phyloP scores from a whole-genome alignment of 352 stramenopile species.

The Pythium pyrilobum region DNA sequence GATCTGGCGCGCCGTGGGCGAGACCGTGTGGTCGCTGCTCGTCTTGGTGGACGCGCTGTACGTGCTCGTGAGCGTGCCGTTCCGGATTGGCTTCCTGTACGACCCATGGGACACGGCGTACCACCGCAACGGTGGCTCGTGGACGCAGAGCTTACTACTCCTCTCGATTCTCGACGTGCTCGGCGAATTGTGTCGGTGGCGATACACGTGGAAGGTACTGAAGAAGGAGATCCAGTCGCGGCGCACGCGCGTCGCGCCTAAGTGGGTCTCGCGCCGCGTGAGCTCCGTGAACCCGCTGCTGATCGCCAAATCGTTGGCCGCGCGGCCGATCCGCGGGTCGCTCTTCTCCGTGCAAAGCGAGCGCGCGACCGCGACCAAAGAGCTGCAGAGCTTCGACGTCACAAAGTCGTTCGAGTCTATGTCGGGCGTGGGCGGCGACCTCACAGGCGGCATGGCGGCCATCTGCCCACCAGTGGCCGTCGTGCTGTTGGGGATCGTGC shows the following conservation, averaged over 20 bases:
- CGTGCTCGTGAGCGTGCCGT: slow-evolving; percentile 23
- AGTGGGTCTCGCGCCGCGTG: not conserved
- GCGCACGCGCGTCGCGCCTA: not conserved
- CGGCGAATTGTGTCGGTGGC: not conserved
- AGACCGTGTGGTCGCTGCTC: not conserved
- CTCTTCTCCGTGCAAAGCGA: slow-evolving; percentile 8
- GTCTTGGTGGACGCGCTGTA: slow-evolving; percentile 24
- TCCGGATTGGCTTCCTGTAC: slow-evolving; percentile 36
- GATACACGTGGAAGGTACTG: slow-evolving; percentile 3
- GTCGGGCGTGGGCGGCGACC: not conserved
- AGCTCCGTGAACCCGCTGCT: slow-evolving; percentile 2
- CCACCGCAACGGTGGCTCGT: not conserved
- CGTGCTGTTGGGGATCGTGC: not conserved
- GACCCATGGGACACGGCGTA: slow-evolving; percentile 23
- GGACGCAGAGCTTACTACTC: slow-evolving; percentile 21
- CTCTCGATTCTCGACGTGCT: slow-evolving; percentile 19
- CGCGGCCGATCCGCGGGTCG: slow-evolving; percentile 1
- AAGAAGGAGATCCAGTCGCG: not conserved
- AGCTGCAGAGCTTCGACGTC: slow-evolving; percentile 4
- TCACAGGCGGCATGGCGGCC: not conserved
- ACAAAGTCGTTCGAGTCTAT: slow-evolving; percentile 5
- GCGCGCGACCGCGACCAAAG: not conserved
- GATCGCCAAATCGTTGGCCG: not conserved
- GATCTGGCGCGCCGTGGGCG: not conserved
- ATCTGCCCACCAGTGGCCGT: not conserved